These are phyloP conservation scores for Curvularia sp. DNA, from an alignment of 2,329 filamentous ascomycete species.

Conservation along the genomic window DNA sequence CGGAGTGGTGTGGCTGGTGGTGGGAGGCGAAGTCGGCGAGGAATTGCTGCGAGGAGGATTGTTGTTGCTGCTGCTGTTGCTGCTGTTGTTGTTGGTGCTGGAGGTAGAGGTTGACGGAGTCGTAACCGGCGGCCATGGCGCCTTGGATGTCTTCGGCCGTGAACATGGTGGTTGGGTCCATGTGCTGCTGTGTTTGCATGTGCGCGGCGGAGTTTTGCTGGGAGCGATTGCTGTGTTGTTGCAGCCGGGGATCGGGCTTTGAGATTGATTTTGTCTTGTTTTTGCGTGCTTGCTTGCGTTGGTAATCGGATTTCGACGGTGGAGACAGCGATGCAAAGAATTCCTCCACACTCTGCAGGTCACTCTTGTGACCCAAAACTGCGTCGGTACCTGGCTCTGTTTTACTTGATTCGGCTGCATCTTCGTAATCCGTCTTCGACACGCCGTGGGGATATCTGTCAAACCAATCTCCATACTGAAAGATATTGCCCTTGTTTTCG, in stretches of 20 bases:
- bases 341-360: slow-evolving; percentile 92
- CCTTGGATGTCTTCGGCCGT: slow-evolving; percentile 40
- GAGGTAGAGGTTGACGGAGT: slow-evolving; percentile 39
- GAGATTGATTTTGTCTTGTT: slow-evolving; percentile 49
- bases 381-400: slow-evolving; percentile 85
- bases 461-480: slow-evolving; percentile 98
- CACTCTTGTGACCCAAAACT: slow-evolving; percentile 84
- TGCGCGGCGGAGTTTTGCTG: slow-evolving; percentile 36
- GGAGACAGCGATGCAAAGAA: slow-evolving; percentile 85
- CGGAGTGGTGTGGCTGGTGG: slow-evolving; percentile 37
- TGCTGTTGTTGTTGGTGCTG: slow-evolving; percentile 27
- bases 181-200: slow-evolving; percentile 40
- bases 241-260: slow-evolving; percentile 33
- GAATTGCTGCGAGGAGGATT: slow-evolving; percentile 42
- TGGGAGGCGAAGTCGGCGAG: slow-evolving; percentile 57
- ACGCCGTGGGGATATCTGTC: slow-evolving; percentile 93
- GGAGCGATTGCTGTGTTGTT: slow-evolving; percentile 29
- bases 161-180: slow-evolving; percentile 40
- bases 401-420: slow-evolving; percentile 70
- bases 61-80: slow-evolving; percentile 25
- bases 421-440: slow-evolving; percentile 81
- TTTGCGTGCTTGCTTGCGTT: slow-evolving; percentile 60
- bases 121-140: slow-evolving; percentile 37
- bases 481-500: slow-evolving; percentile 64
- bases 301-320: slow-evolving; percentile 55